These are phyloP conservation scores for Sporothrix inflata DNA, from an alignment of 2,329 filamentous ascomycete genomes.

Conservation along the genomic window DNA sequence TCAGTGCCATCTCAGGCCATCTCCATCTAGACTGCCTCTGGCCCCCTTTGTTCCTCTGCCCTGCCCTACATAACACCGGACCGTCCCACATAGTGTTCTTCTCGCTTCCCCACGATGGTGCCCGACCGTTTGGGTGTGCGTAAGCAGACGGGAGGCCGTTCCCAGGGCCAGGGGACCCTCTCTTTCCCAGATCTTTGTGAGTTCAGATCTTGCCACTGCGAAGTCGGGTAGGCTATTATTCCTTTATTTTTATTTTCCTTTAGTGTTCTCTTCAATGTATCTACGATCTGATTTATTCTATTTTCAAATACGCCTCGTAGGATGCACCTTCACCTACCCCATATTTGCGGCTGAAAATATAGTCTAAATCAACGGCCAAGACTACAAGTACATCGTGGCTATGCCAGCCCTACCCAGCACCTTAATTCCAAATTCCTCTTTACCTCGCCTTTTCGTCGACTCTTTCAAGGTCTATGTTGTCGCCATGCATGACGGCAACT, in stretches of 20 bases:
- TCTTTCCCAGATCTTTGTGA: background rate
- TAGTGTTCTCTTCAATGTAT: background rate
- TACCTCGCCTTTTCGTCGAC: background rate
- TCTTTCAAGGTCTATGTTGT: background rate
- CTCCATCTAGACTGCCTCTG: background rate
- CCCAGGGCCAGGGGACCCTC: background rate
- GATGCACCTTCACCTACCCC: background rate
- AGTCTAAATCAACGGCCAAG: background rate
- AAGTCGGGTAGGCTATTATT: background rate
- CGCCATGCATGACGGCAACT: background rate
- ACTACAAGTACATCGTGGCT: background rate
- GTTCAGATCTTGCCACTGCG: background rate
- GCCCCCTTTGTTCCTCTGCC: background rate
- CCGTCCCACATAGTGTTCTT: background rate
- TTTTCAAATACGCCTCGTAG: background rate
- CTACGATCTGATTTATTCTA: background rate
- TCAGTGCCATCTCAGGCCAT: background rate
- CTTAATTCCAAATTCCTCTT: background rate
- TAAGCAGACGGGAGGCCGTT: background rate
- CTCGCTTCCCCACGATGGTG: background rate
- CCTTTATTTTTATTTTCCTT: background rate
- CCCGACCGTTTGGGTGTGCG: background rate
- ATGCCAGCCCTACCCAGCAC: background rate
- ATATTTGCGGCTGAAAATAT: conserved; percentile 7
- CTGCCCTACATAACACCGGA: background rate